Percentiles rank a stretch among this genome's conserved stretches.
phyloP scores from a whole-genome alignment of 2,329 filamentous ascomycete species.

The Dendrostoma leiphaemia region DNA sequence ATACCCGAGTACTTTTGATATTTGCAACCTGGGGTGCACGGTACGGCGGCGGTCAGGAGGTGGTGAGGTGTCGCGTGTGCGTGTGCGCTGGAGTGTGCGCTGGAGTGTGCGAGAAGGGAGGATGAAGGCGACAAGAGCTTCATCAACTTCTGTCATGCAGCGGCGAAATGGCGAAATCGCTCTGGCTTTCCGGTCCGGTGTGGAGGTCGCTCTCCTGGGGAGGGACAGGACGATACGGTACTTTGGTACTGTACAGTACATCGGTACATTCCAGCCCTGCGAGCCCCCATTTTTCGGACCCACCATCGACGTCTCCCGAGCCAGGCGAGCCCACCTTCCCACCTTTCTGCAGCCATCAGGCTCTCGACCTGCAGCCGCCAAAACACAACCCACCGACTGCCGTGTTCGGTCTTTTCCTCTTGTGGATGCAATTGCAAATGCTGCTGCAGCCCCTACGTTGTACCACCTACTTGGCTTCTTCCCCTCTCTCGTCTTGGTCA shows the following conservation, averaged over 20 bases:
- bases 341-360: background rate
- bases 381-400: background rate
- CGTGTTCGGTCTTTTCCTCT: too few relatives aligned
- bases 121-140: background rate
- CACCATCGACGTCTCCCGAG: too few relatives aligned
- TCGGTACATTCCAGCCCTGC: too few relatives aligned
- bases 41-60: background rate
- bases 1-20: too few relatives aligned
- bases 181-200: background rate
- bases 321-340: background rate
- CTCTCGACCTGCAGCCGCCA: background rate
- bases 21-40: too few relatives aligned
- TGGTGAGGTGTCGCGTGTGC: too few relatives aligned
- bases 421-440: too few relatives aligned
- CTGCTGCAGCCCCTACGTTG: too few relatives aligned
- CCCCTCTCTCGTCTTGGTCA: too few relatives aligned
- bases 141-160: slow-evolving; percentile 14
- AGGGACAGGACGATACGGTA: background rate
- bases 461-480: too few relatives aligned
- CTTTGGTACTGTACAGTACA: background rate
- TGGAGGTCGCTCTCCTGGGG: background rate
- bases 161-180: slow-evolving; percentile 19
- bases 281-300: too few relatives aligned
- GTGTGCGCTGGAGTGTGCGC: too few relatives aligned
- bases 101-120: slow-evolving; percentile 3